Evolutionary conservation across 441 rosid genomes (phyloP).

Genomic region (Erodium moschatum): DNA sequence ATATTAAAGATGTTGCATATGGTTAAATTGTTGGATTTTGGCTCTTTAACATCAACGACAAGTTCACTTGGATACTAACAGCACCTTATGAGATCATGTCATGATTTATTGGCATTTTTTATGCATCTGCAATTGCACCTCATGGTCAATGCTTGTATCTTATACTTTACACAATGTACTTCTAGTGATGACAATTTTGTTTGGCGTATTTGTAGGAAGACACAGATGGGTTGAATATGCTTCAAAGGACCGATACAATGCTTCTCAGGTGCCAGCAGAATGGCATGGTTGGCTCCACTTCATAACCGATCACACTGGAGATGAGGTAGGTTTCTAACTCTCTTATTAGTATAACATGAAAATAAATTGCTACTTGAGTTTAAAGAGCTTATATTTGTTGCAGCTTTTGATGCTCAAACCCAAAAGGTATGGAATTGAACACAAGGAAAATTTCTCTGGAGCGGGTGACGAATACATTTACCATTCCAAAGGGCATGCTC

Average conservation of each 20-base stretch:
- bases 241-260: conserved; percentile 72
- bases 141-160: not conserved
- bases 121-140: not conserved
- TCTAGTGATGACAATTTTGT: conserved; percentile 12
- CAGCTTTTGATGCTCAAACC: conserved; percentile 93
- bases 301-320: conserved; percentile 92
- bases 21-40: too few relatives aligned
- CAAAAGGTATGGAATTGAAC: conserved; percentile 73
- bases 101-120: too few relatives aligned
- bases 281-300: conserved; percentile 99
- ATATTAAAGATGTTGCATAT: too few relatives aligned
- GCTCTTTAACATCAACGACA: too few relatives aligned
- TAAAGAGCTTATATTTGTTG: not conserved
- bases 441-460: conserved; percentile 87
- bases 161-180: not conserved
- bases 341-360: not conserved
- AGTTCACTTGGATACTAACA: not conserved
- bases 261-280: conserved; percentile 95
- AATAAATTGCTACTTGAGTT: not conserved
- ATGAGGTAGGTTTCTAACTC: conserved; percentile 47
- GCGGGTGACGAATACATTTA: conserved; percentile 72
- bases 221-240: conserved; percentile 96
- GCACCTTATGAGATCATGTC: too few relatives aligned
- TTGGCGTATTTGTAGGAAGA: conserved; percentile 46
- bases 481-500: conserved; percentile 90